Evolutionary conservation across 805 yeast genomes (phyloP), one percentile per base, ranked within the genome.

Genomic region (Pichia paraexigua): DNA sequence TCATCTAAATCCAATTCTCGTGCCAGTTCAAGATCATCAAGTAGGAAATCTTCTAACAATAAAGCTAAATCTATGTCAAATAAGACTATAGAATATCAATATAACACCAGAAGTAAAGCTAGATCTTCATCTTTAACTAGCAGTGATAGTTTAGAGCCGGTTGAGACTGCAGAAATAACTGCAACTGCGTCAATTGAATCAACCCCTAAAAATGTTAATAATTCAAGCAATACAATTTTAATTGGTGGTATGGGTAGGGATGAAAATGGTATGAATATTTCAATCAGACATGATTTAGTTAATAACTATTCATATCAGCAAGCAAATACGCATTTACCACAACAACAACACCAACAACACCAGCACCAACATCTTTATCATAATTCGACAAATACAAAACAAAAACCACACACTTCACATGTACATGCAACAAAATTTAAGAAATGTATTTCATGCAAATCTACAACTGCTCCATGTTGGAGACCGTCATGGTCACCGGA

Each of bases 381-480:
- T n/a, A n/a, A n/a, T n/a, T n/a, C 21, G 6, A 18, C 45, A 46
- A 12, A 20, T 10, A 18, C 39, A 47, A 15, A 40, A 27, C 25
- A 22, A 5, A 39, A 28, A 21, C 17, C n/a, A 25, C n/a, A 21
- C 21, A 30, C 51, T 50, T 42, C 27, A 15, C 25, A 28, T 13
- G 20, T 47, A 47, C 35, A 37, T 22, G 22, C 56, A 43, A 24
- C 53, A 47, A 25, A 49, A 57, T 47, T 42, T 69, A 76, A 96
- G 58, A 78, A 77, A 49, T 92, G 99, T 64, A 82, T 92, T 28
- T 88, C 97, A 7, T 92, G 99, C 69, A 89, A 90, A 8, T 81
- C 94, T 1, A 85, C 83, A 51, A 94, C 87, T 59, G 87, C 95
- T 7, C 99, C 99, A 5, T 92, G 99, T 68, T 92, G 99, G 99